Percentiles rank a stretch among this genome's conserved stretches.
Conservation (phyloP, 2,329 filamentous ascomycete species). For the Chrysoporthe puriensis region DNA sequence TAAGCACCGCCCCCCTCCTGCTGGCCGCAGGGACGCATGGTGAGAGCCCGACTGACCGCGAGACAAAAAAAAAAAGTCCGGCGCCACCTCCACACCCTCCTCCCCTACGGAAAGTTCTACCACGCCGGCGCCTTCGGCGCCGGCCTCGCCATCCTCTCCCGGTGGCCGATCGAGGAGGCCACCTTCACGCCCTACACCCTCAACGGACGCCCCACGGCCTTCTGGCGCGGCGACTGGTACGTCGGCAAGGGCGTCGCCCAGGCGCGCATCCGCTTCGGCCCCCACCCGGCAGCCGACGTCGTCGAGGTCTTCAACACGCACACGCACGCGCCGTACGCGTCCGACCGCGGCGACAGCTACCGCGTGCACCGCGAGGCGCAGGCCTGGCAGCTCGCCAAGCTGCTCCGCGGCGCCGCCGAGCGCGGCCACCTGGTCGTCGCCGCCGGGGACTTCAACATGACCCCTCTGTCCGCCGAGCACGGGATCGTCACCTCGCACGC, state of each 20-base stretch:
- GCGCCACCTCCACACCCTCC: conserved; percentile 67
- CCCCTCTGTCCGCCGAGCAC: conserved; percentile 84
- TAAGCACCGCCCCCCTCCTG: conserved; percentile 60
- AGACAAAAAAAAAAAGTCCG: conserved; percentile 66
- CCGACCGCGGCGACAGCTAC: conserved; percentile 78
- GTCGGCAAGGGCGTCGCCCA: conserved; percentile 93
- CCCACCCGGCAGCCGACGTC: conserved; percentile 61
- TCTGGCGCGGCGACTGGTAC: conserved; percentile 94
- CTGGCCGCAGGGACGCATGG: background rate
- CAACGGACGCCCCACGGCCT: conserved; percentile 90
- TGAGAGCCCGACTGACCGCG: conserved; percentile 55
- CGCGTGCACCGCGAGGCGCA: conserved; percentile 88
- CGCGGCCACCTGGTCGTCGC: conserved; percentile 83
- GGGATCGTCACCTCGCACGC: conserved; percentile 78
- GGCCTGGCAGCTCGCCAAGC: conserved; percentile 91
- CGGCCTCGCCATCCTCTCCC: conserved; percentile 84
- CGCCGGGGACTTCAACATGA: conserved; percentile 95
- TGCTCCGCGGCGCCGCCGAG: conserved; percentile 80
- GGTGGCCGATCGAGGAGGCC: conserved; percentile 91
- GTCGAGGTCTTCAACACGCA: conserved; percentile 94
- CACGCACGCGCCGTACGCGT: conserved; percentile 85
- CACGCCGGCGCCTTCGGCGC: conserved; percentile 85
- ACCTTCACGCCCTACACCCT: conserved; percentile 86
- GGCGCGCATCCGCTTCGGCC: conserved; percentile 75
- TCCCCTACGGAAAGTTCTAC: conserved; percentile 95